Evolutionary conservation across 495 filamentous ascomycete species (phyloP), one percentile per base, ranked within the genome.

Genomic region (Penicillium robsamsonii): DNA sequence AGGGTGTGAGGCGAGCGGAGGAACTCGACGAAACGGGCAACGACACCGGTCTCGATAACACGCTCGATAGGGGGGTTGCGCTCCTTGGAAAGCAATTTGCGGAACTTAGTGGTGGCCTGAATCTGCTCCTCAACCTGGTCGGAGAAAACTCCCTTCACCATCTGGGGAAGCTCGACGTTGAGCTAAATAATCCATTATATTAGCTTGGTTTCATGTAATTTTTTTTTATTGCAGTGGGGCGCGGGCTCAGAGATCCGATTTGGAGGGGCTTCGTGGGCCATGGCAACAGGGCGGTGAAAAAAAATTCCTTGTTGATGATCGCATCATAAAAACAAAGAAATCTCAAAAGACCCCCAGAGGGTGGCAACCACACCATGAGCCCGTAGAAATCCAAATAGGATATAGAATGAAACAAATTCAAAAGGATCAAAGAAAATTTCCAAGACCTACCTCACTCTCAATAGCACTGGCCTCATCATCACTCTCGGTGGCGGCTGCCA

Each of bases 11-110:
- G 95, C 29, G 95, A 99, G 53, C 91, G 88, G 51, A 99, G 91
- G 76, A 99, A 99, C 72, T 96, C 89, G 67, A 99, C 95, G 68
- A 99, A 99, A 67, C 95, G 87, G 75, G 86, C 85, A 43, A 99
- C 95, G 57, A 99, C 95, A 58, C 95, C 95, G 55, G 95, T 97
- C 83, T 97, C 94, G 70, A 99, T 97, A 58, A 99, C 95, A 63
- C 92, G 90, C 75, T 99, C 95, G 70, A 99, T 99, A 20, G 95
- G 94, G 17, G 95, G 95, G 75, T 99, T 99, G 69, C 95, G 90
- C 79, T 99, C 95, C 77, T 99, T 99, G 56, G 91, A 96, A 5
- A 99, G 80, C 22, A 99, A 81, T 77, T 99, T 99, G 58, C 95
- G 80, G 81, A 99, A 99, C 73, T 97, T 97, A 53, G 95, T 99